These are phyloP conservation scores for Colletotrichum sp. DNA, from an alignment of 2,329 filamentous ascomycete species.

Conservation along the genomic window DNA sequence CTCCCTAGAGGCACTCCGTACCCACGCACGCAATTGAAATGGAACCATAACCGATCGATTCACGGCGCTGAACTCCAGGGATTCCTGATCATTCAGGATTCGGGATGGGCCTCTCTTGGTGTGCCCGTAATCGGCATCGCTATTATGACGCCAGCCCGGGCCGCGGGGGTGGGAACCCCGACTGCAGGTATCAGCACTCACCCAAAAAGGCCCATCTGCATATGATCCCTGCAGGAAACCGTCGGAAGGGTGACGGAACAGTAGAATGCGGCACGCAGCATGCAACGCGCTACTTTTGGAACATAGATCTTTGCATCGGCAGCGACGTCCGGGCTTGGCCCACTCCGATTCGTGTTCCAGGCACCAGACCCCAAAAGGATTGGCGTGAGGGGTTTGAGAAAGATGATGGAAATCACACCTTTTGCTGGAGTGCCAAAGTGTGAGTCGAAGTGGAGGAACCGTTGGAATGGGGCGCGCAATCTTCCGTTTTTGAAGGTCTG, in stretches of 20 bases:
- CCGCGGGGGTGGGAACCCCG: neutral
- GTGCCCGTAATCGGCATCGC: neutral
- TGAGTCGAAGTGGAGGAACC: neutral
- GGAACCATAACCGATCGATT: neutral
- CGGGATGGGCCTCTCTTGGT: neutral
- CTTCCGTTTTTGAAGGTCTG: neutral
- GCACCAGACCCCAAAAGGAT: neutral
- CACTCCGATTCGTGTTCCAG: neutral
- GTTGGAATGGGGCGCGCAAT: neutral
- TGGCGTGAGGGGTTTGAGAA: neutral
- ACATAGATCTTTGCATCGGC: neutral
- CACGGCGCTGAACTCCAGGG: neutral
- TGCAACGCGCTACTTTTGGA: neutral
- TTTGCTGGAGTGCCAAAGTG: neutral
- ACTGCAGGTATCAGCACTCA: neutral
- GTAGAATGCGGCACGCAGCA: neutral
- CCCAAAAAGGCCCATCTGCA: neutral
- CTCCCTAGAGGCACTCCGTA: neutral
- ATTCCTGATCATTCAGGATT: neutral
- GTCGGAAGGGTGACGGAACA: neutral
- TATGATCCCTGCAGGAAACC: neutral
- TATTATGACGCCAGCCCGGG: neutral
- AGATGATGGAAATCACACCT: neutral
- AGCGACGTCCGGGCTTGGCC: neutral
- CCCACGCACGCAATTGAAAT: neutral